Base-by-base conservation (phyloP, 129 eudicot species). In the Deinandra increscens region DNA sequence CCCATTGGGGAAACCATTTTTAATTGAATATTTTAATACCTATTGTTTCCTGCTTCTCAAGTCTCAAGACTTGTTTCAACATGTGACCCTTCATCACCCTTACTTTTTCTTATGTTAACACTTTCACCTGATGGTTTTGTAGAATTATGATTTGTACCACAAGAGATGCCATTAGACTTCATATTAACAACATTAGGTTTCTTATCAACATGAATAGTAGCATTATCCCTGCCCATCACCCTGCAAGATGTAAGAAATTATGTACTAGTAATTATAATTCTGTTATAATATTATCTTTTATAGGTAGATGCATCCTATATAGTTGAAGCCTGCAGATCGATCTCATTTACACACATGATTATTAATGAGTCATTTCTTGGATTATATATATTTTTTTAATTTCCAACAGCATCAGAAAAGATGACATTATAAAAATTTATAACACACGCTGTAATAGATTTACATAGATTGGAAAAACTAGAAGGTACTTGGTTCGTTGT, bases 151-250 rank as follows among this genome's bases (percentile, higher is more conserved):
- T 66, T 77, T 46, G 54, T 45, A 46, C 70, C n/a, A n/a, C n/a
- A n/a, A n/a, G n/a, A n/a, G n/a, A n/a, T n/a, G n/a, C n/a, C 86
- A 75, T 85, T 86, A 56, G 94, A 71, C 66, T 69, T 82, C 39
- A 59, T 73, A 48, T 70, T 86, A 63, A 76, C 75, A 73, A 12
- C 38, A 76, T 53, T 50, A 41, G 94, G 75, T 70, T 79, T 86
- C 75, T 86, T 89, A 77, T 86, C 97, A 48, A 29, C 20, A 33
- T 71, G 84, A 51, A 86, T 51, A 66, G 87, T 85, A 63, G 86
- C 67, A 65, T 80, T 74, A 55, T 92, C 85, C 82, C 92, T 86
- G 72, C 95, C 98, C 98, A 93, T 88, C 68, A 69, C 75, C 87
- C 98, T 84, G 89, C 69, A 44, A 62, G 36, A n/a, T n/a, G n/a